These are phyloP conservation scores for Penicillium sp. DNA, from an alignment of 2,329 filamentous ascomycete genomes.

Conservation along the genomic window DNA sequence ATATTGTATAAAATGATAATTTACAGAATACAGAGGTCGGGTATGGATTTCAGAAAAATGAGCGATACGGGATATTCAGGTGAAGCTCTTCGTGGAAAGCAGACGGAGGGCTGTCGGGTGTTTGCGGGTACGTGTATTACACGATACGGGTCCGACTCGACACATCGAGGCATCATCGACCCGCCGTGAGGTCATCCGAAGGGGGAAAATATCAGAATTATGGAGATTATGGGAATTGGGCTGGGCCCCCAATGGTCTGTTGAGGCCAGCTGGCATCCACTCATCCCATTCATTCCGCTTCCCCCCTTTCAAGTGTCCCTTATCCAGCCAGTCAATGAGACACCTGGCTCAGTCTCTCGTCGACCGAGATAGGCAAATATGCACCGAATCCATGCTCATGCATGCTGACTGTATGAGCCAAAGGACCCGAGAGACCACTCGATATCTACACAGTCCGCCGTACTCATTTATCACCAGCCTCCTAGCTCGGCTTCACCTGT, in stretches of 20 bases:
- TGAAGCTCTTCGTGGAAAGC: neutral
- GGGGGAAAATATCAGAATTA: neutral
- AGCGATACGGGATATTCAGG: neutral
- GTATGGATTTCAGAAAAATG: neutral
- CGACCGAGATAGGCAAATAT: neutral
- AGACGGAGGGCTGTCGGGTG: slow-evolving; percentile 15
- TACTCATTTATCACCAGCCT: neutral
- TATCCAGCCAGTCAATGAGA: neutral
- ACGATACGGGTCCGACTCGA: slow-evolving; percentile 18
- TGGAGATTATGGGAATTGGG: slow-evolving; percentile 5
- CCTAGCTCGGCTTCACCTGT: slow-evolving; percentile 9
- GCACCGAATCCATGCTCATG: neutral
- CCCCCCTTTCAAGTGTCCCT: no score
- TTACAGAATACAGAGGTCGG: no score
- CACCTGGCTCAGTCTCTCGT: neutral
- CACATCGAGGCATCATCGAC: slow-evolving; percentile 26
- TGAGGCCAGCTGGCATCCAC: slow-evolving; percentile 18
- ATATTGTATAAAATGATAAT: neutral
- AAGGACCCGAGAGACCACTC: neutral
- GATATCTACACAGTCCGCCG: neutral
- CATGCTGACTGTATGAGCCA: neutral
- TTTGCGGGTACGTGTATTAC: slow-evolving; percentile 20
- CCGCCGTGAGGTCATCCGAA: slow-evolving; percentile 27
- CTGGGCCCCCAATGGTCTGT: neutral
- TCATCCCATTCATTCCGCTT: neutral